Conservation (phyloP, 345 rosid genomes). For the Lepidium sativum region DNA sequence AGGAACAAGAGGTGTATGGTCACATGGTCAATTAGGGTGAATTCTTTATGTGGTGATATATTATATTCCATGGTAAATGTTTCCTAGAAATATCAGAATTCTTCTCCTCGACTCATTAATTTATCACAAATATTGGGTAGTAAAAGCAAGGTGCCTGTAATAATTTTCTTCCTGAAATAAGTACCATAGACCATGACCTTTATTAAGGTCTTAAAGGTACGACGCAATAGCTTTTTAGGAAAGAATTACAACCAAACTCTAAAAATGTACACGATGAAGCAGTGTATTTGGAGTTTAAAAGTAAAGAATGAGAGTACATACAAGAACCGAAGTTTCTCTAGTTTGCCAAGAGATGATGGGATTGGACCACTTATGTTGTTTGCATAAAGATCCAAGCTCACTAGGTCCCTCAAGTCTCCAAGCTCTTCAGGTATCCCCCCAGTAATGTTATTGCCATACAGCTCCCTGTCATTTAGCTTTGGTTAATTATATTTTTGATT, state of each 20-base stretch:
- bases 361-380: constrained; percentile 81
- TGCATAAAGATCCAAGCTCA: constrained; percentile 97
- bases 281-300: background rate
- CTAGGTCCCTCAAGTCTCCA: constrained; percentile 87
- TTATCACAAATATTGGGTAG: background rate
- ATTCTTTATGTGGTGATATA: background rate
- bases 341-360: constrained; percentile 58
- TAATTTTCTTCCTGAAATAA: background rate
- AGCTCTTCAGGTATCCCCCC: constrained; percentile 85
- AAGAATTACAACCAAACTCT: background rate
- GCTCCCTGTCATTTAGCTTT: constrained; percentile 59
- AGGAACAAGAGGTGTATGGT: background rate
- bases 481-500: background rate
- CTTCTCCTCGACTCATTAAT: background rate
- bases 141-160: background rate
- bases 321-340: constrained; percentile 55
- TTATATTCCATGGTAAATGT: background rate
- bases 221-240: background rate
- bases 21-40: background rate
- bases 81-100: background rate
- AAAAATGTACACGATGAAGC: background rate
- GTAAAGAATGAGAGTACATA: constrained; percentile 24
- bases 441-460: constrained; percentile 82
- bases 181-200: background rate
- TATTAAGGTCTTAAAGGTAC: background rate